Percentiles rank a stretch among this genome's conserved stretches.
Evolutionary conservation across 2,329 filamentous ascomycete genomes (phyloP).

Genomic region (Hymenoscyphus repandus): DNA sequence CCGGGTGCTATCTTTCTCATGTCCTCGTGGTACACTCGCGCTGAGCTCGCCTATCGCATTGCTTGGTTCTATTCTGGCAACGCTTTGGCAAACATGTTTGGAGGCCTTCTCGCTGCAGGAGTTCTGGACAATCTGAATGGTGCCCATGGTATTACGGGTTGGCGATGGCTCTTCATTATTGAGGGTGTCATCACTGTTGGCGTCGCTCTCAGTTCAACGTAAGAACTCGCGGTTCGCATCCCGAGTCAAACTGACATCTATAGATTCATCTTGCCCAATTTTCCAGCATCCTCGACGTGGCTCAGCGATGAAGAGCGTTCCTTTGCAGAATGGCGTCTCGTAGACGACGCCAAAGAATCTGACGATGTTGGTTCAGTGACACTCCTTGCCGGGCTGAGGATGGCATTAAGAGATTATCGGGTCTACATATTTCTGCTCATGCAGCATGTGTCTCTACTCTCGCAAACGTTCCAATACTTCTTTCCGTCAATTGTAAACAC

Average conservation of each 20-base stretch:
- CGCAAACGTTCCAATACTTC: conserved; percentile 59
- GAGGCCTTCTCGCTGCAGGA: conserved; percentile 44
- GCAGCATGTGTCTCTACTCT: conserved; percentile 46
- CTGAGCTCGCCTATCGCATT: conserved; percentile 41
- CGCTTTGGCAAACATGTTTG: conserved; percentile 42
- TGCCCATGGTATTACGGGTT: conserved; percentile 42
- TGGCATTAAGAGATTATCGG: conserved; percentile 44
- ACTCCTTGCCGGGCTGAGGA: conserved; percentile 41
- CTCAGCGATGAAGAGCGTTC: conserved; percentile 45
- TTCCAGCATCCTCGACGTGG: conserved; percentile 49
- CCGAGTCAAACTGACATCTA: neutral
- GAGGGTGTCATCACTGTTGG: conserved; percentile 40
- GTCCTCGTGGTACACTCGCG: conserved; percentile 41
- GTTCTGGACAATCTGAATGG: conserved; percentile 43
- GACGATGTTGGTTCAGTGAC: conserved; percentile 36
- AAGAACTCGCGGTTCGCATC: too few species aligned
- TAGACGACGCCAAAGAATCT: conserved; percentile 43
- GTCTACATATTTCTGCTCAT: conserved; percentile 48
- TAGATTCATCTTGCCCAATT: conserved; percentile 44
- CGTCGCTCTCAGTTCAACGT: conserved; percentile 19
- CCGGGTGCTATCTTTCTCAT: conserved; percentile 44
- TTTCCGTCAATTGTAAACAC: conserved; percentile 60
- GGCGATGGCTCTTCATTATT: conserved; percentile 49
- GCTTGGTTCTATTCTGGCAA: conserved; percentile 42
- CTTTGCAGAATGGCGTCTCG: conserved; percentile 47